phyloP scores from a whole-genome alignment of 352 stramenopile species.

The Globisporangium heterothallicum region DNA sequence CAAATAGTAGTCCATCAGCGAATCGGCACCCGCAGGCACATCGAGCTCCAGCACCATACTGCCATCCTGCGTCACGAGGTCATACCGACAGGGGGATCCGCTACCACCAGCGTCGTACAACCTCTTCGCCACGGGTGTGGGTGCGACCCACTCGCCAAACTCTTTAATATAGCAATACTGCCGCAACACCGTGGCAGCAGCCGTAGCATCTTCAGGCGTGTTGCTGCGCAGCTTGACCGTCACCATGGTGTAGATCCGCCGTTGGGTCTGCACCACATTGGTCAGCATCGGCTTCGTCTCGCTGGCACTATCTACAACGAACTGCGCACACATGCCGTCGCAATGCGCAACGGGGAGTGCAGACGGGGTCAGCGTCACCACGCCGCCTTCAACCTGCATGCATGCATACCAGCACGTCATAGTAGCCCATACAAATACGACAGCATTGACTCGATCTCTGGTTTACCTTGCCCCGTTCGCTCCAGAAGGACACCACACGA shows the following conservation, averaged over 20 bases:
- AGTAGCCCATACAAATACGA: too few relatives aligned
- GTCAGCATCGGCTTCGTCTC: constrained; percentile 49
- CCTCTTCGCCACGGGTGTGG: constrained; percentile 28
- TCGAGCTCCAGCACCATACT: constrained; percentile 46
- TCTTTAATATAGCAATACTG: constrained; percentile 53
- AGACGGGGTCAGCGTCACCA: constrained; percentile 17
- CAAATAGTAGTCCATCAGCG: constrained; percentile 55
- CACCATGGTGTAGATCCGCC: constrained; percentile 55
- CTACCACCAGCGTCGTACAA: constrained; percentile 18
- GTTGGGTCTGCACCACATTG: constrained; percentile 41
- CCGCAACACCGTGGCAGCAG: constrained; percentile 18
- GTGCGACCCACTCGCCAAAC: constrained; percentile 46
- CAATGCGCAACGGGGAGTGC: constrained; percentile 26
- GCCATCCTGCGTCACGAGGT: constrained; percentile 46
- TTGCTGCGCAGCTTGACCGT: constrained; percentile 25
- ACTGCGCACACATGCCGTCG: constrained; percentile 23
- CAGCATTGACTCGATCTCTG: too few relatives aligned
- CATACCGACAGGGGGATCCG: constrained; percentile 32
- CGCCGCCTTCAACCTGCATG: constrained; percentile 21
- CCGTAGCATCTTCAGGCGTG: not conserved
- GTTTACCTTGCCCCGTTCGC: constrained; percentile 48
- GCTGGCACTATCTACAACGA: constrained; percentile 9
- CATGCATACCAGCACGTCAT: too few relatives aligned
- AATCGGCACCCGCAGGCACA: constrained; percentile 38
- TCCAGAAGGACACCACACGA: constrained; percentile 48